Base-by-base conservation (phyloP, 495 filamentous ascomycete species). In the Hyaloscypha hepaticicola region DNA sequence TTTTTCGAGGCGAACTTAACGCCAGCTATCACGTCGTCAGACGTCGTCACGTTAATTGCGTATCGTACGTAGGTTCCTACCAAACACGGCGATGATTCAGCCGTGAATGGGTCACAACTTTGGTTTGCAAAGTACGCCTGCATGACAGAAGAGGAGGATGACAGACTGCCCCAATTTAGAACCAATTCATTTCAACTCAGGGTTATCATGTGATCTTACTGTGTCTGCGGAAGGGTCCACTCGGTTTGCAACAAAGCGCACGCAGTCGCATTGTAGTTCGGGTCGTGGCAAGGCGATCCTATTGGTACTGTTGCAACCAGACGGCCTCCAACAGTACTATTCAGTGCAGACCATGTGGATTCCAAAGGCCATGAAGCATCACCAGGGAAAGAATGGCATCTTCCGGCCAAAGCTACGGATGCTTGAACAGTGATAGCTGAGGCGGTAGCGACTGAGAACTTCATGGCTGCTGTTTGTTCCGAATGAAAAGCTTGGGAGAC, bases 1-100 rank as follows among this genome's bases (percentile, higher is more conserved):
- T 78, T 68, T 3, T 75, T 31, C 31, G 61, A 60, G 9, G 83
- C 83, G 55, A 87, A 88, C 24, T 77, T 73, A 19, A 89, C 65
- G 7, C 78, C 83, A 12, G 75, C 74, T 31, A 76, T 74, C 56
- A 84, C 74, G 63, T 88, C 79, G 1, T 63, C 72, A 21, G 66
- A 68, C 3, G 56, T 52, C 19, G 69, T 74, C 21, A 81, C 80
- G 59, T 84, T 80, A 66, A 87, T 78, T 9, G 80, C 75, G 58
- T 89, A 90, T 5, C 72, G 69, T 5, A 83, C 77, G 72, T 84
- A 85, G 67, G 82, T 85, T 1, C 85, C 87, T 0, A 85, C 69
- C 0, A 76, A 79, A 72, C 87, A 90, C 6, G 78, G 75, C 51
- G 72, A 79, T 8, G 64, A 69, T 2, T 76, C 73, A 19, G 80